A percentile compares a stretch with the other conserved stretches of the same genome.
Conservation (phyloP, 164 flowering plant species). For the Vitis rupestris region DNA sequence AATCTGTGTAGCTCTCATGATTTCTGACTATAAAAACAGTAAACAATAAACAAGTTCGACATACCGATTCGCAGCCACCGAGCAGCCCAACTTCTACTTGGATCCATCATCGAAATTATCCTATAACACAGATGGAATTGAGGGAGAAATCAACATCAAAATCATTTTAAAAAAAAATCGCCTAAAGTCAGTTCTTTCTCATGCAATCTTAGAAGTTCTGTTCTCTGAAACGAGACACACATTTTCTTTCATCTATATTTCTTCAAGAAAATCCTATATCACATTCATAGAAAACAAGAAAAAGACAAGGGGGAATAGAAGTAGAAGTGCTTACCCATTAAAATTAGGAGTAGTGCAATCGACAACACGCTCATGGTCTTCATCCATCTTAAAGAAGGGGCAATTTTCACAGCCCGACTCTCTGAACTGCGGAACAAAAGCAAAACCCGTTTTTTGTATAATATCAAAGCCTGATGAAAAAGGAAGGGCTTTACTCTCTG, state of each 20-base stretch:
- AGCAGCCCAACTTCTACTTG: slow-evolving; percentile 93
- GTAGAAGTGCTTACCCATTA: slow-evolving; percentile 52
- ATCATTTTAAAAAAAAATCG: background rate
- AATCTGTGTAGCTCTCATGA: too few relatives aligned
- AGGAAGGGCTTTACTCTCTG: background rate
- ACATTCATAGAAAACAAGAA: background rate
- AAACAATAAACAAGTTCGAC: slow-evolving; percentile 1
- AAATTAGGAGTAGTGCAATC: slow-evolving; percentile 97
- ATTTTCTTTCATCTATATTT: too few relatives aligned
- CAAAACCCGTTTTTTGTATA: background rate
- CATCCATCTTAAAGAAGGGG: slow-evolving; percentile 85
- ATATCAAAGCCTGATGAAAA: slow-evolving; percentile 4
- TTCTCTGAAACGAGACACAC: too few relatives aligned
- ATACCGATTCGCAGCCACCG: slow-evolving; percentile 92
- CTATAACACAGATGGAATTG: slow-evolving; percentile 29
- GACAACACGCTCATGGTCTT: slow-evolving; percentile 77
- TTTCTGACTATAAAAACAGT: too few relatives aligned
- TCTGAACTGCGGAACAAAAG: slow-evolving; percentile 52
- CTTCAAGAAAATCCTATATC: too few relatives aligned
- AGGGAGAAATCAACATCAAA: background rate
- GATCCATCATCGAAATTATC: slow-evolving; percentile 94
- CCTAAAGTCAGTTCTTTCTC: too few relatives aligned
- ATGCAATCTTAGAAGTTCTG: too few relatives aligned
- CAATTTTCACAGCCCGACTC: slow-evolving; percentile 98
- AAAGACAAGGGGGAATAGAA: background rate